Percentiles rank a stretch among this genome's conserved stretches.
phyloP scores from a whole-genome alignment of 306 rosid species.

The Lupinus albus region DNA sequence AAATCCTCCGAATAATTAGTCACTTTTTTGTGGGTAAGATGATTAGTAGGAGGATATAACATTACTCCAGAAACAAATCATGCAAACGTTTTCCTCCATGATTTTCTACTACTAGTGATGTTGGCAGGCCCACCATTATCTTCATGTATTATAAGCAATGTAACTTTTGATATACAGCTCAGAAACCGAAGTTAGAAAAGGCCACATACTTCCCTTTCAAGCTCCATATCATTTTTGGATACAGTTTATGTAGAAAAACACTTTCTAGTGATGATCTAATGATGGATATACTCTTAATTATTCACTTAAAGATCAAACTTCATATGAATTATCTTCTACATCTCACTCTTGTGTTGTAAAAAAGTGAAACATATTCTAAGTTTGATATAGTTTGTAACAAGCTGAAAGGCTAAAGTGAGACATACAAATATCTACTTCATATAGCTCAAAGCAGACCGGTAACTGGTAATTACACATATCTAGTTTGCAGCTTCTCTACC shows the following conservation, averaged over 20 bases:
- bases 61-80: too few species aligned
- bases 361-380: too few species aligned
- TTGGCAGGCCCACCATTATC: slow-evolving; percentile 1
- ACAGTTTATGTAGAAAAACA: background rate
- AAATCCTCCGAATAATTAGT: too few species aligned
- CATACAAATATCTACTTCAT: slow-evolving; percentile 20
- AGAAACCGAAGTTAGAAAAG: background rate
- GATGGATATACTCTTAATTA: too few species aligned
- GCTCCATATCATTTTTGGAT: background rate
- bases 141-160: background rate
- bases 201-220: background rate
- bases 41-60: too few species aligned
- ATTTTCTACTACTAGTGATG: background rate
- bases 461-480: slow-evolving; percentile 31
- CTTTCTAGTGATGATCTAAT: background rate
- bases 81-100: too few species aligned
- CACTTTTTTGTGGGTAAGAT: too few species aligned
- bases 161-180: slow-evolving; percentile 13
- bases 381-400: slow-evolving; percentile 9
- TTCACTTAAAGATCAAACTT: too few species aligned
- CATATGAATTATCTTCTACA: too few species aligned
- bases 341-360: background rate
- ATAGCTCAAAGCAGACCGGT: background rate
- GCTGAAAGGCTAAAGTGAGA: background rate
- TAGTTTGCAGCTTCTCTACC: slow-evolving; percentile 33